These are phyloP conservation scores for Tolypocladium tundrense DNA, from an alignment of 2,329 filamentous ascomycete genomes.

Conservation along the genomic window DNA sequence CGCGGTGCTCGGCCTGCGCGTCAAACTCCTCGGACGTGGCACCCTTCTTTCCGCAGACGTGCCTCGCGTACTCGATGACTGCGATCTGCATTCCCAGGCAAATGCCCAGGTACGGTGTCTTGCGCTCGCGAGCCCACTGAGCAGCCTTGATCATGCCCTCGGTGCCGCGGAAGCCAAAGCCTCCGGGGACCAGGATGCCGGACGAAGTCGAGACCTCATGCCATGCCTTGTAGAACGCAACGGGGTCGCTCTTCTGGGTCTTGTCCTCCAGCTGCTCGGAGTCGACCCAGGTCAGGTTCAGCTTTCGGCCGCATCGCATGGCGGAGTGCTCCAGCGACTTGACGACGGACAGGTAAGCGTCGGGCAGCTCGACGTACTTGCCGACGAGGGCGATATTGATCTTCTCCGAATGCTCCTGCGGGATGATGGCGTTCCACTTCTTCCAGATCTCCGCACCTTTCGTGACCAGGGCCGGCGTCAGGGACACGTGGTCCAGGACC, in stretches of 20 bases:
- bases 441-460: slow-evolving; percentile 65
- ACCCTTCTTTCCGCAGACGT: slow-evolving; percentile 53
- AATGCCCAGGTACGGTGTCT: slow-evolving; percentile 76
- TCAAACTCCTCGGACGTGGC: slow-evolving; percentile 48
- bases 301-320: slow-evolving; percentile 72
- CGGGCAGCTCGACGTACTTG: slow-evolving; percentile 78
- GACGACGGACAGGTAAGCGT: slow-evolving; percentile 74
- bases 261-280: slow-evolving; percentile 69
- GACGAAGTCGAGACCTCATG: slow-evolving; percentile 1
- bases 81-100: slow-evolving; percentile 91
- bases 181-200: slow-evolving; percentile 50
- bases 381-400: slow-evolving; percentile 83
- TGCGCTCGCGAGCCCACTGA: slow-evolving; percentile 77
- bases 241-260: slow-evolving; percentile 50
- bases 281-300: slow-evolving; percentile 78
- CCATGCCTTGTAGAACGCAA: slow-evolving; percentile 49
- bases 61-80: slow-evolving; percentile 78
- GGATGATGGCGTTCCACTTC: slow-evolving; percentile 61
- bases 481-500: slow-evolving; percentile 46
- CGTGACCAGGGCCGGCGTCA: slow-evolving; percentile 41
- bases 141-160: slow-evolving; percentile 85
- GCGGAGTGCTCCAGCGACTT: slow-evolving; percentile 87
- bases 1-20: slow-evolving; percentile 49
- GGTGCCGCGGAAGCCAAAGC: slow-evolving; percentile 72
- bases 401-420: slow-evolving; percentile 52